Conservation (phyloP, 441 rosid genomes). For the Gossypium aridum region DNA sequence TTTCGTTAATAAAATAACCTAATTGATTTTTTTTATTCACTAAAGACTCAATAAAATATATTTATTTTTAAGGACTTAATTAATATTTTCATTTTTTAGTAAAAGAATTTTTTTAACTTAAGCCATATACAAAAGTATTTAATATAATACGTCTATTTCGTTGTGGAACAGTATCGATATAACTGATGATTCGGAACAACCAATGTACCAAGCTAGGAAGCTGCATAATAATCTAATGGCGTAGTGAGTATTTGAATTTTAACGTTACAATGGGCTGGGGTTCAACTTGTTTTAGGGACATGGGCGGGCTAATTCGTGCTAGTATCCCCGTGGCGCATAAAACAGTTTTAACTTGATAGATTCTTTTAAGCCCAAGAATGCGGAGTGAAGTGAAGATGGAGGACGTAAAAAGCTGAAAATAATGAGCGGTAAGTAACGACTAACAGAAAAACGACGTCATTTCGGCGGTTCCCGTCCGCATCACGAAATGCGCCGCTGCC, state of each 20-base stretch:
- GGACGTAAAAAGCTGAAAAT: neutral
- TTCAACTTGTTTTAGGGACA: neutral
- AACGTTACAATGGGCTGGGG: neutral
- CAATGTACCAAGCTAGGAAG: too few species aligned
- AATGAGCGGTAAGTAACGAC: neutral
- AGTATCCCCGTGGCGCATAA: neutral
- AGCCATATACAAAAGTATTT: too few species aligned
- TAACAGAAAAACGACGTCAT: constrained; percentile 5
- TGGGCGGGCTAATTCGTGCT: neutral
- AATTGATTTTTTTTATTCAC: too few species aligned
- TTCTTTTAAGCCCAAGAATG: neutral
- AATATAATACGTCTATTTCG: too few species aligned
- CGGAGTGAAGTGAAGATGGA: neutral
- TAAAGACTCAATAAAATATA: too few species aligned
- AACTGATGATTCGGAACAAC: too few species aligned
- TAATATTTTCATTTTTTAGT: too few species aligned
- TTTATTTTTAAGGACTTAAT: too few species aligned
- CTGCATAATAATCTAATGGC: too few species aligned
- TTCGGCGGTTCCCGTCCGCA: neutral
- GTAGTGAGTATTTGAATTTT: neutral
- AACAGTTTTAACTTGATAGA: neutral
- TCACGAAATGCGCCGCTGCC: neutral
- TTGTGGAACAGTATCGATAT: too few species aligned
- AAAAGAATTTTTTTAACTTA: too few species aligned
- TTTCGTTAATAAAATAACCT: too few species aligned